These are phyloP conservation scores for Blastobotrys indianensis DNA, from an alignment of 1,139 yeast species.

Conservation along the genomic window DNA sequence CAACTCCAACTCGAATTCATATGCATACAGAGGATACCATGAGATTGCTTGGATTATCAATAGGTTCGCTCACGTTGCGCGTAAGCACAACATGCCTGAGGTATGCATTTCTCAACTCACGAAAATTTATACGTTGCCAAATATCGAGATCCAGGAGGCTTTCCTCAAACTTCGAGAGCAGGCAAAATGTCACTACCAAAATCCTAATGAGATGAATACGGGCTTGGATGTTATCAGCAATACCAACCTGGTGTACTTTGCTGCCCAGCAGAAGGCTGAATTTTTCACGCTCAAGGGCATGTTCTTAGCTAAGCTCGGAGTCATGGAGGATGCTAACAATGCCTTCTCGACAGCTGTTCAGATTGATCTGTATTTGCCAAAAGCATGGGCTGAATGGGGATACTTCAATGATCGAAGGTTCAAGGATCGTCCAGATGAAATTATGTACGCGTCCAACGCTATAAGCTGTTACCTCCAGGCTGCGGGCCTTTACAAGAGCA, in stretches of 20 bases:
- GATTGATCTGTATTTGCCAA: slow-evolving; percentile 85
- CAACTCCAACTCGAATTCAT: slow-evolving; percentile 59
- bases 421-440: slow-evolving; percentile 77
- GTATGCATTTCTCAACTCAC: slow-evolving; percentile 92
- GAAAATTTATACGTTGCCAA: slow-evolving; percentile 91
- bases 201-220: slow-evolving; percentile 77
- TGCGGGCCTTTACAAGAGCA: slow-evolving; percentile 90
- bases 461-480: slow-evolving; percentile 95
- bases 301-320: slow-evolving; percentile 87
- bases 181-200: slow-evolving; percentile 95
- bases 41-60: slow-evolving; percentile 99
- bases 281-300: slow-evolving; percentile 95
- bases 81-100: slow-evolving; percentile 94
- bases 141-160: slow-evolving; percentile 97
- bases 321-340: slow-evolving; percentile 91
- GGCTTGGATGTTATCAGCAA: slow-evolving; percentile 96
- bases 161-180: slow-evolving; percentile 92
- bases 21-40: slow-evolving; percentile 95
- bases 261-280: slow-evolving; percentile 96
- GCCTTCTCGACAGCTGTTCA: slow-evolving; percentile 98
- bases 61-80: slow-evolving; percentile 95
- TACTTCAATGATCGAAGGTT: slow-evolving; percentile 84
- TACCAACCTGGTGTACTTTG: slow-evolving; percentile 92
- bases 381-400: slow-evolving; percentile 99
- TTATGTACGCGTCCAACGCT: slow-evolving; percentile 87